Conservation (phyloP, 1,284 basidiomycete genomes). For the Cryptococcus jaspeensis region DNA sequence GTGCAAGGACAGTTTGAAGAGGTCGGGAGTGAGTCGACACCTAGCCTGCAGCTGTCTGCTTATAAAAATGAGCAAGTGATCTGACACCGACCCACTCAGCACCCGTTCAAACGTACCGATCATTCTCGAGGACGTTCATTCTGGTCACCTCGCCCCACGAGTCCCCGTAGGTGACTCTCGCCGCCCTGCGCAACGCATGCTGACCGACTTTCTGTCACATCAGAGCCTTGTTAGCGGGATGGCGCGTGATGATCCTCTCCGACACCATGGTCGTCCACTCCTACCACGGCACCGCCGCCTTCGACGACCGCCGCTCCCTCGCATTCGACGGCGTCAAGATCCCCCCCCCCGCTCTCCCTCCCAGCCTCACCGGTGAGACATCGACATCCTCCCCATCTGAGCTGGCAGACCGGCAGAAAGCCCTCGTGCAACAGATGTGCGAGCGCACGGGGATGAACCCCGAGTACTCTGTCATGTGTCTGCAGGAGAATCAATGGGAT, state of each 20-base stretch:
- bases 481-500: conserved; percentile 77
- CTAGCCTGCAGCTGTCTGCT: neutral
- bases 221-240: conserved; percentile 58
- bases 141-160: conserved; percentile 75
- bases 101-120: conserved; percentile 59
- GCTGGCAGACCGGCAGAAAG: neutral
- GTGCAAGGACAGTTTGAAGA: conserved; percentile 92
- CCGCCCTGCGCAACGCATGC: too few species aligned
- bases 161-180: conserved; percentile 63
- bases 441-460: conserved; percentile 71
- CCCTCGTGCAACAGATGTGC: conserved; percentile 60
- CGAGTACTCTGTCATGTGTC: conserved; percentile 72
- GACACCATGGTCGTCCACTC: conserved; percentile 79
- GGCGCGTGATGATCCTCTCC: conserved; percentile 85
- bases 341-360: conserved; percentile 10
- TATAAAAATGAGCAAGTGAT: too few species aligned
- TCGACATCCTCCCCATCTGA: too few species aligned
- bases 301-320: conserved; percentile 28
- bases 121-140: conserved; percentile 90
- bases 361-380: conserved; percentile 1
- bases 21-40: conserved; percentile 58
- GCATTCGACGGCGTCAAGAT: conserved; percentile 42
- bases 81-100: conserved; percentile 10
- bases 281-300: conserved; percentile 77
- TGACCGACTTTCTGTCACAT: too few species aligned